A percentile compares a stretch with the other conserved stretches of the same genome.
phyloP scores from a whole-genome alignment of 2,329 filamentous ascomycete species.

The Talaromyces funiculosus region DNA sequence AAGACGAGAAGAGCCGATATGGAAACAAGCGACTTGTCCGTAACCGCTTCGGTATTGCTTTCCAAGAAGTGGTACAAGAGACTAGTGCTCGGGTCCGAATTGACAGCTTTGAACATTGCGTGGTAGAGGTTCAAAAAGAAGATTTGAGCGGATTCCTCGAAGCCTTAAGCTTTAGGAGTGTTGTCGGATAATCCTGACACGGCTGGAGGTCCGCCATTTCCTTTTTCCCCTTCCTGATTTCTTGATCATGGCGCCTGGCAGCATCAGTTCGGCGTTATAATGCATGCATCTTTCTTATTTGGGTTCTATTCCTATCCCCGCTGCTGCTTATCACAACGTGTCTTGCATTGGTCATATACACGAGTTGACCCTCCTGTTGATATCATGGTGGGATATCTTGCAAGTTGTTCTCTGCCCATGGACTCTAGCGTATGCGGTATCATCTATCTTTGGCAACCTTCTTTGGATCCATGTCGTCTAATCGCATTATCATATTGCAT shows the following conservation, averaged over 20 bases:
- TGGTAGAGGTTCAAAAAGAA: constrained; percentile 96
- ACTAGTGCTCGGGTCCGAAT: constrained; percentile 85
- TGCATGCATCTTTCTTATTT: constrained; percentile 2
- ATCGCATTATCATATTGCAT: neutral
- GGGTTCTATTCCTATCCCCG: neutral
- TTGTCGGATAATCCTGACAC: constrained; percentile 52
- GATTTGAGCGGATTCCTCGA: constrained; percentile 88
- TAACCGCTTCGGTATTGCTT: constrained; percentile 90
- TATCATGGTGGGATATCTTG: neutral
- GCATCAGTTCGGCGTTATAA: constrained; percentile 6
- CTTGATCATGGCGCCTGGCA: constrained; percentile 1
- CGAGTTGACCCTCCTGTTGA: neutral
- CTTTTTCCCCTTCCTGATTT: neutral
- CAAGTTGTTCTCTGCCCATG: neutral
- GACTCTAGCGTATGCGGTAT: neutral
- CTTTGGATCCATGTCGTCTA: too few relatives aligned
- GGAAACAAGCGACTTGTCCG: constrained; percentile 64
- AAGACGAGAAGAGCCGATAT: constrained; percentile 50
- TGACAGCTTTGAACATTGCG: constrained; percentile 95
- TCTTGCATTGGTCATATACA: constrained; percentile 1
- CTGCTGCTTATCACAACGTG: neutral
- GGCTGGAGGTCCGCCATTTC: neutral
- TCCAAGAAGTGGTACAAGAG: constrained; percentile 89
- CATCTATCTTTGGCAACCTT: neutral
- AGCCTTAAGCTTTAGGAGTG: constrained; percentile 82